Percentiles rank a stretch among this genome's conserved stretches.
Conservation (phyloP, 164 flowering plant species). For the Vitis rupestris region DNA sequence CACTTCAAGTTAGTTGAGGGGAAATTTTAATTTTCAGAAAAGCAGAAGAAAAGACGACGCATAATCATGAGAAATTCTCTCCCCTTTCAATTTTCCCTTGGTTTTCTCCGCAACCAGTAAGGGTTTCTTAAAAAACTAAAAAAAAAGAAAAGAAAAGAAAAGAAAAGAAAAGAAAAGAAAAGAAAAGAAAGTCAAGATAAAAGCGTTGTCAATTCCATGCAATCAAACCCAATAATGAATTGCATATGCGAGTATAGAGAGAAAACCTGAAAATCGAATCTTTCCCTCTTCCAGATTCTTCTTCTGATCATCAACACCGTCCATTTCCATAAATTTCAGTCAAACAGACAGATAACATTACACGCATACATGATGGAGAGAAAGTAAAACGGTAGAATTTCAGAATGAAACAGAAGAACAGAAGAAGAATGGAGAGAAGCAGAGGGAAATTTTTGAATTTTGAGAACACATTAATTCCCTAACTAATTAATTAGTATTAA, state of each 20-base stretch:
- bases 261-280: slow-evolving; percentile 27
- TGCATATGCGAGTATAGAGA: slow-evolving; percentile 10
- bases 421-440: too few species aligned
- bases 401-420: too few species aligned
- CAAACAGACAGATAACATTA: too few species aligned
- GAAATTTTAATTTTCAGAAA: too few species aligned
- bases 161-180: background rate
- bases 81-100: background rate
- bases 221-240: background rate
- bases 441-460: too few species aligned
- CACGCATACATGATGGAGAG: too few species aligned
- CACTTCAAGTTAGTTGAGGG: background rate
- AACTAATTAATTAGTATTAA: too few species aligned
- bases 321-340: background rate
- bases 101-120: background rate
- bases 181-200: slow-evolving; percentile 10
- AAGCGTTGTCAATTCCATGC: background rate
- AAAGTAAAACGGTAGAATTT: too few species aligned
- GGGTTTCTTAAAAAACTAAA: background rate
- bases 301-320: slow-evolving; percentile 2
- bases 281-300: slow-evolving; percentile 9
- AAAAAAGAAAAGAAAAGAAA: background rate
- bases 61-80: background rate
- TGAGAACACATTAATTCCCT: too few species aligned
- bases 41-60: too few species aligned